Percentiles rank a stretch among this genome's conserved stretches.
Conservation (phyloP, 306 rosid genomes). For the Cucumis cinereus region DNA sequence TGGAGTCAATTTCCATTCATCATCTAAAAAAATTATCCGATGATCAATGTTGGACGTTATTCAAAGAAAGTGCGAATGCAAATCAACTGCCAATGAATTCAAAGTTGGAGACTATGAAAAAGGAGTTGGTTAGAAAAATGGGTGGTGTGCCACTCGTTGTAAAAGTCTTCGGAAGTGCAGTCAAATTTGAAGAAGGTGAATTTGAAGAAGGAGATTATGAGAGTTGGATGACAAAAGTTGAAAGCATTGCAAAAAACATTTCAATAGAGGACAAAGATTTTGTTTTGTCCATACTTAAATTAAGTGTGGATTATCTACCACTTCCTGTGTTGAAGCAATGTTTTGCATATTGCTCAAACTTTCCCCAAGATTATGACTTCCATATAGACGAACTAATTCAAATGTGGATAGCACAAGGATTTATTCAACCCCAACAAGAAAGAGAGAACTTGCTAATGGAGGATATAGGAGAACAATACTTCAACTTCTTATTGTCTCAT, state of each 20-base stretch:
- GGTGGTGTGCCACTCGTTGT: constrained; percentile 8
- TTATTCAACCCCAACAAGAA: background rate
- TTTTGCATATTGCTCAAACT: constrained; percentile 12
- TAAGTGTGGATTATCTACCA: constrained; percentile 7
- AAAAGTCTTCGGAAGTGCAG: constrained; percentile 1
- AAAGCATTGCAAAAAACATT: background rate
- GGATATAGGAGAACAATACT: background rate
- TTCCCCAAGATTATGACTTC: background rate
- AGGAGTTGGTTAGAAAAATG: background rate
- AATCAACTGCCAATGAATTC: background rate
- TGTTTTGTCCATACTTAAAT: background rate
- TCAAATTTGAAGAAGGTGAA: background rate
- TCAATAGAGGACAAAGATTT: background rate
- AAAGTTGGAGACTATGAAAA: background rate
- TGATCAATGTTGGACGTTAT: too few relatives aligned
- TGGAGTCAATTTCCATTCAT: too few relatives aligned
- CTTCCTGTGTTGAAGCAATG: constrained; percentile 1
- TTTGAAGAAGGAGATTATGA: background rate
- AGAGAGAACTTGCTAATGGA: background rate
- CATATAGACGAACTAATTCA: background rate
- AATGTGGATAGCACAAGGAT: constrained; percentile 14
- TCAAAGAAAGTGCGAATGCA: background rate
- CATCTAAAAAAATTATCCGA: too few relatives aligned
- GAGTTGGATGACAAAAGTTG: background rate
- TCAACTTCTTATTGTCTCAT: background rate